Conservation (phyloP, 495 filamentous ascomycete species). For the Beverwykella pulmonaria region DNA sequence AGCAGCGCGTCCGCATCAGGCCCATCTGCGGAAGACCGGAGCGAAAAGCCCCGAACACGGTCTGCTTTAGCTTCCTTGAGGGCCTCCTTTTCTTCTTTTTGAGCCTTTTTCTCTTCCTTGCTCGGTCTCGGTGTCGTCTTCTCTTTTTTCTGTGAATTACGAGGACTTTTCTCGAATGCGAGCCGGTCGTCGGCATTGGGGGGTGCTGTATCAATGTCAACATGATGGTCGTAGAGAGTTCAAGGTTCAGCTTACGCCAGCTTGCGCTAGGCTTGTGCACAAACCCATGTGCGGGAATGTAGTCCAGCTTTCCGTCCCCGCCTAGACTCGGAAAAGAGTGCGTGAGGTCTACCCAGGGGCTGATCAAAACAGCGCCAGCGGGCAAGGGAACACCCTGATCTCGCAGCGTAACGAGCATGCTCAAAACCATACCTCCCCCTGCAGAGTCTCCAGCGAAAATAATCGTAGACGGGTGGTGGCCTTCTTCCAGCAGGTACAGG, state of each 20-base stretch:
- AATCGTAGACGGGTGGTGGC: constrained; percentile 75
- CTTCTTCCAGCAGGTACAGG: constrained; percentile 68
- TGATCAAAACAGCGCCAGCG: constrained; percentile 86
- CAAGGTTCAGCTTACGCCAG: constrained; percentile 58
- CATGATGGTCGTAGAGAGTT: not conserved
- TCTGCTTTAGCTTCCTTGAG: constrained; percentile 35
- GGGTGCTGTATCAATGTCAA: constrained; percentile 54
- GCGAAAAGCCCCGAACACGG: constrained; percentile 35
- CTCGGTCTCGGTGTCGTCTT: constrained; percentile 20
- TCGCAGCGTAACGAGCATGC: constrained; percentile 76
- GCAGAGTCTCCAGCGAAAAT: constrained; percentile 88
- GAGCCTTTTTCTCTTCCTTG: constrained; percentile 43
- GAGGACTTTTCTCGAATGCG: constrained; percentile 33
- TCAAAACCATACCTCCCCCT: constrained; percentile 82
- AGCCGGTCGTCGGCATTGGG: constrained; percentile 72
- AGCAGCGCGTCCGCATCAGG: constrained; percentile 11
- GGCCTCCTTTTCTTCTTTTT: constrained; percentile 37
- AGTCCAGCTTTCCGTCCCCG: constrained; percentile 72
- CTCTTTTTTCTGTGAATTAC: constrained; percentile 11
- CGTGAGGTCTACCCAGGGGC: constrained; percentile 90
- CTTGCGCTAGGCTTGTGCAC: constrained; percentile 77
- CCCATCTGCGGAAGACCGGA: constrained; percentile 3
- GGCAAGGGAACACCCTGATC: constrained; percentile 80
- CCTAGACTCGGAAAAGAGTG: constrained; percentile 92
- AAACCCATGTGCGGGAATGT: constrained; percentile 85